A percentile compares a stretch with the other conserved stretches of the same genome.
Evolutionary conservation across 2,329 filamentous ascomycete species (phyloP).

Genomic region (Dactylellina parvicollis): DNA sequence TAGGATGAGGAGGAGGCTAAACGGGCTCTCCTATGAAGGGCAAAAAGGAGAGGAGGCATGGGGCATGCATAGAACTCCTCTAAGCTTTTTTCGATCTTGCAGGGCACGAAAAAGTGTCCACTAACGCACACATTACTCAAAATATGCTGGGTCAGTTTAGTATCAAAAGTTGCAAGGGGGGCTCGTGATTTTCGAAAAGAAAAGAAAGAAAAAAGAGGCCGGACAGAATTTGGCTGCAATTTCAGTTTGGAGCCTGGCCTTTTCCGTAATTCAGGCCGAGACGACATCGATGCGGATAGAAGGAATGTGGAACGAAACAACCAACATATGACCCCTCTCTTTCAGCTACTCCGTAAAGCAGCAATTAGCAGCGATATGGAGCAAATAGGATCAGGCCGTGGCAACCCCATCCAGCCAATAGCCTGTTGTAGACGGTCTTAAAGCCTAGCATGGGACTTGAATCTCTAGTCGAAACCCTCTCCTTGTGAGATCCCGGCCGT

Average conservation of each 20-base stretch:
- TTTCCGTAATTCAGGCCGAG: conserved; percentile 45
- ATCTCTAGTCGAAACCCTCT: conserved; percentile 31
- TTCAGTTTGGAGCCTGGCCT: conserved; percentile 51
- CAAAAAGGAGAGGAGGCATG: conserved; percentile 46
- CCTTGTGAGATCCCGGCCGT: conserved; percentile 28
- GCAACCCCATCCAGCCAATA: conserved; percentile 38
- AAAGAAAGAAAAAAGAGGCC: conserved; percentile 23
- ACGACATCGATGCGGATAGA: conserved; percentile 44
- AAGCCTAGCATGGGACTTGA: conserved; percentile 11
- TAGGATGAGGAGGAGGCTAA: conserved; percentile 26
- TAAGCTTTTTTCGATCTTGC: conserved; percentile 52
- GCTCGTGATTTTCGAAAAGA: conserved; percentile 32
- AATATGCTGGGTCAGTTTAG: background rate
- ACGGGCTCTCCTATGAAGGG: conserved; percentile 47
- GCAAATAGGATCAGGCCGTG: conserved; percentile 39
- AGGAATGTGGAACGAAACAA: conserved; percentile 53
- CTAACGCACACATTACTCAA: conserved; percentile 41
- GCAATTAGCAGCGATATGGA: conserved; percentile 12
- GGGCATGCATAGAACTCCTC: conserved; percentile 46
- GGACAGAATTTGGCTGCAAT: conserved; percentile 46
- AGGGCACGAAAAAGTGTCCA: conserved; percentile 39
- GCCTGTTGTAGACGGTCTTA: conserved; percentile 14
- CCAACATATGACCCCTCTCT: conserved; percentile 43
- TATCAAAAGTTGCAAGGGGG: conserved; percentile 28
- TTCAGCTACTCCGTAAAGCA: conserved; percentile 25